Conservation (phyloP, 345 rosid genomes). For the Heritiera fomes region DNA sequence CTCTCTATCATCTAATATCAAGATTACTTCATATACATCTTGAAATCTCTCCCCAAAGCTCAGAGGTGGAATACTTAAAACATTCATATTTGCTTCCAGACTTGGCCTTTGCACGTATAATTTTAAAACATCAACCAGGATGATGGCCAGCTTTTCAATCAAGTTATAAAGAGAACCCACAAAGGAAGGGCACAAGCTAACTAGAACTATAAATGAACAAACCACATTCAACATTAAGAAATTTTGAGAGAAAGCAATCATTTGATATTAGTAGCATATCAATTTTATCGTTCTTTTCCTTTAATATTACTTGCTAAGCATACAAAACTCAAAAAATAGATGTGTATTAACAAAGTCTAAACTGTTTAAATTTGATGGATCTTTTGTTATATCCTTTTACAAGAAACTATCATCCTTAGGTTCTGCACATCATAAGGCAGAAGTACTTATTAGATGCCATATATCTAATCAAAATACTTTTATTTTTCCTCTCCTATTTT, state of each 20-base stretch:
- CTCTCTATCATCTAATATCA: slow-evolving; percentile 84
- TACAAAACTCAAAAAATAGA: neutral
- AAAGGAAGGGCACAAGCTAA: neutral
- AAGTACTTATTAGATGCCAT: slow-evolving; percentile 1
- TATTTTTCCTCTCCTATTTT: neutral
- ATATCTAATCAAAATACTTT: neutral
- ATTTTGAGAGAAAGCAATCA: neutral
- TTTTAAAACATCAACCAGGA: slow-evolving; percentile 31
- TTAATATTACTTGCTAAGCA: neutral
- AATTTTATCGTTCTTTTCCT: neutral
- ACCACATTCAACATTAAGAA: neutral
- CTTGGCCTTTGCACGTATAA: slow-evolving; percentile 31
- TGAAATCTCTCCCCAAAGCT: slow-evolving; percentile 72
- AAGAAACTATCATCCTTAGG: neutral
- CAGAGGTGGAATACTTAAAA: slow-evolving; percentile 66
- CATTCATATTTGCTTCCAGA: slow-evolving; percentile 32
- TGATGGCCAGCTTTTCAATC: slow-evolving; percentile 11
- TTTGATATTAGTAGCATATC: neutral
- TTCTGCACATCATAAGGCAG: slow-evolving; percentile 3
- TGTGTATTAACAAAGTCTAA: neutral
- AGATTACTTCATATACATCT: slow-evolving; percentile 68
- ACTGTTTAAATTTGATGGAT: neutral
- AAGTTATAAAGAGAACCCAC: slow-evolving; percentile 4
- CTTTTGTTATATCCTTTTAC: neutral
- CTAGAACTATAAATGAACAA: slow-evolving; percentile 1